Conservation (phyloP, 2,329 filamentous ascomycete species). For the Camillea tinctor region DNA sequence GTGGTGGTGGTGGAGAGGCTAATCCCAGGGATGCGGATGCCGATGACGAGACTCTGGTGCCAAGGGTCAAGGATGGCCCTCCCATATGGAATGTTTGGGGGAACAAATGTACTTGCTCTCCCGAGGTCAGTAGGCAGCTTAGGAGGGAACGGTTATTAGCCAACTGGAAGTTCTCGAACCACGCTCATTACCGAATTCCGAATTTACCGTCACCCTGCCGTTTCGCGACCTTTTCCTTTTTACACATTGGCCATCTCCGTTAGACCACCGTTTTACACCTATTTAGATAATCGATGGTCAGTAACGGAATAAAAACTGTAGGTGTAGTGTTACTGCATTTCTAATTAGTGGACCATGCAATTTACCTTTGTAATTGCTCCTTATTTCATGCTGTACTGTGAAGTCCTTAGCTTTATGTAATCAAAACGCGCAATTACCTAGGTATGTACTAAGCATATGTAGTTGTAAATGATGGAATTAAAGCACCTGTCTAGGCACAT, state of each 20-base stretch:
- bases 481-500: too few relatives aligned
- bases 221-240: too few relatives aligned
- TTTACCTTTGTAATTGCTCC: constrained; percentile 3
- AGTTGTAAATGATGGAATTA: too few relatives aligned
- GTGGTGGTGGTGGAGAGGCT: background rate
- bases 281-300: background rate
- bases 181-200: background rate
- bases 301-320: background rate
- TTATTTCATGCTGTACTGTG: constrained; percentile 2
- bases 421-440: background rate
- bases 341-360: constrained; percentile 3
- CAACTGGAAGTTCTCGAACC: background rate
- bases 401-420: background rate
- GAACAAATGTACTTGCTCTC: background rate
- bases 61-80: background rate
- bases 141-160: background rate
- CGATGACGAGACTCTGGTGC: background rate
- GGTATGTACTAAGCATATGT: too few relatives aligned
- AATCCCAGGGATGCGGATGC: background rate
- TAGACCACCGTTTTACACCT: background rate
- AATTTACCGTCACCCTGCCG: too few relatives aligned
- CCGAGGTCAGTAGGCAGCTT: background rate
- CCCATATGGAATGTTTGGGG: background rate
- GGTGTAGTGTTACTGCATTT: background rate
- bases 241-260: background rate